Evolutionary conservation across 495 filamentous ascomycete genomes (phyloP), one percentile per base, ranked within the genome.

Genomic region (Neurospora sublineolata): DNA sequence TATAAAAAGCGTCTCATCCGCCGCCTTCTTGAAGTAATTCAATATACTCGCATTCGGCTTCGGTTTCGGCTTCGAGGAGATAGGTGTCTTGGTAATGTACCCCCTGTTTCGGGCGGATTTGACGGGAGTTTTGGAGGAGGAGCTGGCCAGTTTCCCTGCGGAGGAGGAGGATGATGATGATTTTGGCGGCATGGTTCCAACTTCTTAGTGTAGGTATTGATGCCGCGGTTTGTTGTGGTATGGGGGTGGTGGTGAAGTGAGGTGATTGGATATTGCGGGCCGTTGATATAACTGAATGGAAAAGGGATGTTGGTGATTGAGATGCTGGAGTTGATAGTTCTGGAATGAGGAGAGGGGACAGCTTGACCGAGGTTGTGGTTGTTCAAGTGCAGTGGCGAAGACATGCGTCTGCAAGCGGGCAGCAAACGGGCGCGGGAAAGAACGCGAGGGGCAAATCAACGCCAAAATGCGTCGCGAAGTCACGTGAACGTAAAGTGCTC

Each of bases 1-100:
- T 20, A 81, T 77, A 71, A 81, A 81, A 3, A 81, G 73, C 39
- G 64, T 64, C 37, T 81, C 77, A 23, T 83, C 77, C 69, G 91
- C 87, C 0, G 87, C 84, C 79, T 93, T 95, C 81, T 92, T 90
- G 82, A 95, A 95, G 79, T 93, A 95, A 72, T 81, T 90, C 71
- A 94, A 78, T 67, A 97, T 96, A 74, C 89, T 97, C 12, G 82
- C 84, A 79, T 95, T 96, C 7, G 85, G 72, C 40, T 73, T 73
- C 12, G 76, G 44, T 33, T 78, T 82, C 58, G 74, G 73, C 69
- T 79, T 79, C 6, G 73, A 67, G n/a, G 69, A 64, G 52, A 18
- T 64, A 3, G 52, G 52, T 14, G 37, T 42, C 38, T 69, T 44
- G 30, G 68, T 44, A 23, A 38, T 30, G 23, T 38, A 69, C 38